Percentiles rank a stretch among this genome's conserved stretches.
These are phyloP conservation scores for Psidium friedrichsthalianum DNA, from an alignment of 345 rosid species.

Conservation along the genomic window DNA sequence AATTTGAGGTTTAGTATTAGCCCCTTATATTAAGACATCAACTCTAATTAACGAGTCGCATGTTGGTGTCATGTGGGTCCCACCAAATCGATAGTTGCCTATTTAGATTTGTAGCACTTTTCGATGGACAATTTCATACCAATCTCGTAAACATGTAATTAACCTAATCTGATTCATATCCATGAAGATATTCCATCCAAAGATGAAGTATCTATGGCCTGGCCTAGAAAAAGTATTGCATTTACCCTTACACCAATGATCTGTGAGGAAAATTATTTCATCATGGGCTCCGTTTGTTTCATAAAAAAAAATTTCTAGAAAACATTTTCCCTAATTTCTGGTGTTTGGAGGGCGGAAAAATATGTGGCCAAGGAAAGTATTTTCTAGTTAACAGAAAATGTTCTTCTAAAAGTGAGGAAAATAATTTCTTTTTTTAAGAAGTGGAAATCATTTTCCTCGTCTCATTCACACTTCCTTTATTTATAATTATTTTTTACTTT, in stretches of 20 bases:
- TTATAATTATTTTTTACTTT: no score
- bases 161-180: neutral
- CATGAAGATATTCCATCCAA: neutral
- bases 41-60: neutral
- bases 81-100: neutral
- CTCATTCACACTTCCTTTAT: no score
- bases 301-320: no score
- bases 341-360: no score
- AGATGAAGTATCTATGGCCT: neutral
- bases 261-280: neutral
- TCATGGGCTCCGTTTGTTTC: no score
- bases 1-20: neutral
- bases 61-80: rapidly evolving
- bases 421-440: no score
- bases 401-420: no score
- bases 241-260: neutral
- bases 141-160: neutral
- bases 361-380: no score
- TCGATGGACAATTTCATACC: neutral
- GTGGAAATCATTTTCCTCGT: no score
- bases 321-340: no score
- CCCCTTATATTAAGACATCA: neutral
- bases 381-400: no score
- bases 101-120: neutral
- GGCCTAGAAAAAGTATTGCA: neutral